A percentile compares a stretch with the other conserved stretches of the same genome.
Conservation (phyloP, 1,284 basidiomycete genomes). For the Stereum hirsutum region DNA sequence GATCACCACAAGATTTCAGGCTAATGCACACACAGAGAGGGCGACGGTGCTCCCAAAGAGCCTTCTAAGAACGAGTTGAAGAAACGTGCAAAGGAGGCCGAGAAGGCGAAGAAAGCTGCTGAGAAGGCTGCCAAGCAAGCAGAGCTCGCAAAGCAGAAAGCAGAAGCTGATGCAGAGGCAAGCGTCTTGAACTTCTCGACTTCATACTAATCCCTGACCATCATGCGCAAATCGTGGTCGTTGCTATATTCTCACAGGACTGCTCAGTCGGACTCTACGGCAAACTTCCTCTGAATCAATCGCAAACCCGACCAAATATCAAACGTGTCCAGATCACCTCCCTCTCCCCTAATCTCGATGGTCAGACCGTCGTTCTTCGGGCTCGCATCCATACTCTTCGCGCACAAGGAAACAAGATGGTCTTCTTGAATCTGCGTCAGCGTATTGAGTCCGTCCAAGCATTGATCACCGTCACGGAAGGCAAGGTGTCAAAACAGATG, state of each 20-base stretch:
- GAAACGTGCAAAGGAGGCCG: constrained; percentile 86
- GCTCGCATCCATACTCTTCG: constrained; percentile 91
- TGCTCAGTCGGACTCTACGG: constrained; percentile 86
- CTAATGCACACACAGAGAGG: constrained; percentile 14
- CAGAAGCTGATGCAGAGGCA: constrained; percentile 68
- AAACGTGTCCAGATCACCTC: constrained; percentile 52
- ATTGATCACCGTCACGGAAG: constrained; percentile 68
- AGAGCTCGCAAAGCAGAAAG: constrained; percentile 71
- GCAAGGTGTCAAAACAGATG: constrained; percentile 95
- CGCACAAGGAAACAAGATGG: constrained; percentile 90
- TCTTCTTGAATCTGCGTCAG: constrained; percentile 90
- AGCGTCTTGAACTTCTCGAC: too few species aligned
- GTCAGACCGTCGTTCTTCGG: constrained; percentile 78
- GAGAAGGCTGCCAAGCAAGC: constrained; percentile 53
- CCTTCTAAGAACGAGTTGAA: constrained; percentile 88
- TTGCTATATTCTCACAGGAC: constrained; percentile 47
- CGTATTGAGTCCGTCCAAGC: constrained; percentile 88
- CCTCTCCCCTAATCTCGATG: constrained; percentile 61
- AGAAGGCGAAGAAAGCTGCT: constrained; percentile 88
- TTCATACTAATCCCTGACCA: too few species aligned
- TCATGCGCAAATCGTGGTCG: too few species aligned
- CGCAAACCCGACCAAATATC: constrained; percentile 58
- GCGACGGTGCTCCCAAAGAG: constrained; percentile 26
- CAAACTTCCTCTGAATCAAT: constrained; percentile 86
- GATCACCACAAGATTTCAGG: neutral